These are phyloP conservation scores for Apophysomyces ossiformis DNA, from an alignment of 371 early-diverging fungal species.

Conservation along the genomic window DNA sequence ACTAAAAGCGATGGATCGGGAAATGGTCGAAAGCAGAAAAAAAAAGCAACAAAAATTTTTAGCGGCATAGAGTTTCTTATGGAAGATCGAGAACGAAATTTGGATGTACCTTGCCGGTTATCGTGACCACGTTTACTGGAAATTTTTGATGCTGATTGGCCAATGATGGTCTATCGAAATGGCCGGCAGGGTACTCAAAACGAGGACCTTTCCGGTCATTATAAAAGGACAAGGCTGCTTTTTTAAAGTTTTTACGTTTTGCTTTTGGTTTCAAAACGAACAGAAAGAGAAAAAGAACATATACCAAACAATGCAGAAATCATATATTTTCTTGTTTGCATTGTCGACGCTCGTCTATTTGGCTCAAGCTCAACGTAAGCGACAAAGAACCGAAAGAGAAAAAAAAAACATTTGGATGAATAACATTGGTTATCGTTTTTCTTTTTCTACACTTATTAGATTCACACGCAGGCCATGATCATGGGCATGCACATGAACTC, in stretches of 20 bases:
- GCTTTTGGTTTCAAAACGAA: not conserved
- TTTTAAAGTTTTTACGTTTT: not conserved
- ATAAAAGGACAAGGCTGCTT: constrained; percentile 8
- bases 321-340: not conserved
- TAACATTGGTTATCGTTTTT: too few relatives aligned
- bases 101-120: constrained; percentile 18
- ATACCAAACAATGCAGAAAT: constrained; percentile 9
- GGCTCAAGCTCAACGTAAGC: constrained; percentile 17
- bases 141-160: constrained; percentile 18
- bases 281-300: too few relatives aligned
- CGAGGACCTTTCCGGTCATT: constrained; percentile 9
- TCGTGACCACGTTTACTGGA: constrained; percentile 12
- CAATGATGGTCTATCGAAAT: not conserved
- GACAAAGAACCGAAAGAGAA: not conserved
- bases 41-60: not conserved
- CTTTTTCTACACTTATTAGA: not conserved
- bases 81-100: constrained; percentile 3
- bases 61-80: not conserved
- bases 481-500: constrained; percentile 2
- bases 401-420: too few relatives aligned
- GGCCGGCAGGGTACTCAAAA: constrained; percentile 1
- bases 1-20: not conserved
- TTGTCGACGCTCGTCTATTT: not conserved
- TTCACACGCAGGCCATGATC: constrained; percentile 9
- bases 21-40: not conserved